Percentiles rank a stretch among this genome's conserved stretches.
phyloP scores from a whole-genome alignment of 345 rosid genomes.

The Gynandropsis gynandra region DNA sequence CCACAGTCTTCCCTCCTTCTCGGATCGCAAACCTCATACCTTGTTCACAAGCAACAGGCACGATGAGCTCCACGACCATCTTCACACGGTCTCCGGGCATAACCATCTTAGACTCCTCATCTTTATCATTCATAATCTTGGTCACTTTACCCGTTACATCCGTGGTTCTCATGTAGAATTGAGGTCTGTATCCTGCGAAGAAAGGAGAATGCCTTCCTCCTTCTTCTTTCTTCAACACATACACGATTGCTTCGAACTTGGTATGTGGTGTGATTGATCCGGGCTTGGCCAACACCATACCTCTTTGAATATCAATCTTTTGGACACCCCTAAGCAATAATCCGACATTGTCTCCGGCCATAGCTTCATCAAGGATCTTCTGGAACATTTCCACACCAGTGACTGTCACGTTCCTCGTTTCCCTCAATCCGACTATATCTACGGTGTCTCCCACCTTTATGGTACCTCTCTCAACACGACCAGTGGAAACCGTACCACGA shows the following conservation, averaged over 20 bases:
- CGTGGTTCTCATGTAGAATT: slow-evolving; percentile 88
- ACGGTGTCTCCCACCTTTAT: slow-evolving; percentile 63
- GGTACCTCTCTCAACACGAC: slow-evolving; percentile 72
- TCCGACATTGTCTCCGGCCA: slow-evolving; percentile 63
- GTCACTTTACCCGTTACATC: slow-evolving; percentile 77
- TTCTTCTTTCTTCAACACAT: slow-evolving; percentile 92
- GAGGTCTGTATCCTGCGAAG: slow-evolving; percentile 73
- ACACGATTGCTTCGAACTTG: slow-evolving; percentile 61
- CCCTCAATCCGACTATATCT: slow-evolving; percentile 66
- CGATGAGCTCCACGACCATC: slow-evolving; percentile 78
- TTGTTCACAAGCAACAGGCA: slow-evolving; percentile 87
- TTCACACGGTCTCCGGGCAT: slow-evolving; percentile 91
- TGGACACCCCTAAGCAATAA: slow-evolving; percentile 79
- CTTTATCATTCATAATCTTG: slow-evolving; percentile 69
- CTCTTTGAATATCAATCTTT: slow-evolving; percentile 75
- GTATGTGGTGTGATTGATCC: slow-evolving; percentile 69
- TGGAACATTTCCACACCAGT: slow-evolving; percentile 84
- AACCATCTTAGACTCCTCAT: slow-evolving; percentile 87
- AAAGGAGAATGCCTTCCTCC: slow-evolving; percentile 82
- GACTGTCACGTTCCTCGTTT: slow-evolving; percentile 59
- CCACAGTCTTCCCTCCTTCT: slow-evolving; percentile 93
- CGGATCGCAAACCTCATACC: slow-evolving; percentile 94
- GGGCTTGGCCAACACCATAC: slow-evolving; percentile 84
- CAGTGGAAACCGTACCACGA: slow-evolving; percentile 87
- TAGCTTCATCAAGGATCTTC: slow-evolving; percentile 60